Evolutionary conservation across 2,329 filamentous ascomycete genomes (phyloP), one percentile per base, ranked within the genome.

Genomic region (Chaetothyriales sp.): DNA sequence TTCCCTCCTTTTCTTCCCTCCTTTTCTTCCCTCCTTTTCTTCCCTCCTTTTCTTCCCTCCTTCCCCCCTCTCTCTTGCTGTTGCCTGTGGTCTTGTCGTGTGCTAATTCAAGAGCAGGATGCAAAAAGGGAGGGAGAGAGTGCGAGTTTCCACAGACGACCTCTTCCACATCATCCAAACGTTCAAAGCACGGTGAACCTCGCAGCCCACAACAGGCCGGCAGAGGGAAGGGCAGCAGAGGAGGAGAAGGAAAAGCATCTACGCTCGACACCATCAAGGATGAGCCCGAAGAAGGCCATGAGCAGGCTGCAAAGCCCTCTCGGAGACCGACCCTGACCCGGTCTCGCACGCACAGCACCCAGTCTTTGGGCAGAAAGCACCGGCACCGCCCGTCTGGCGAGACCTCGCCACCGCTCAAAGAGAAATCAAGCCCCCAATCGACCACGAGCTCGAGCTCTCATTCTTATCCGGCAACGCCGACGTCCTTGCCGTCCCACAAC

Each of bases 51-150:
- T 25, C 6, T 25, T 25, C 3, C 6, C 6, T 25, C 6, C 3
- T 25, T 25, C 7, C 10, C 10, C 4, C 10, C 15, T 40, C 15
- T 15, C 10, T 15, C 15, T 40, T 9, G 4, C 33, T 13, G 2
- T 13, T 8, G 29, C 29, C 29, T 47, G 48, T 40, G 33, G 10
- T 48, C 46, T 37, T 50, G 46, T 45, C 47, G 45, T 51, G 20
- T 55, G 45, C 45, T 52, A 28, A 56, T 44, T 53, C 40, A 40
- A 33, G 37, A 44, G 46, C 59, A 80, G 89, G 90, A 63, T 98
- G 92, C 68, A 84, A 82, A 61, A 98, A 97, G 69, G 92, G 90
- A 48, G 86, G 82, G 60, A 80, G 92, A 69, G 87, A 94, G 58
- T 98, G 92, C 66, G 76, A 85, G 53, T 98, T 95, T 66, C 90